A percentile compares a stretch with the other conserved stretches of the same genome.
These are phyloP conservation scores for Coprinopsis sp. DNA, from an alignment of 768 basidiomycete species.

Conservation along the genomic window DNA sequence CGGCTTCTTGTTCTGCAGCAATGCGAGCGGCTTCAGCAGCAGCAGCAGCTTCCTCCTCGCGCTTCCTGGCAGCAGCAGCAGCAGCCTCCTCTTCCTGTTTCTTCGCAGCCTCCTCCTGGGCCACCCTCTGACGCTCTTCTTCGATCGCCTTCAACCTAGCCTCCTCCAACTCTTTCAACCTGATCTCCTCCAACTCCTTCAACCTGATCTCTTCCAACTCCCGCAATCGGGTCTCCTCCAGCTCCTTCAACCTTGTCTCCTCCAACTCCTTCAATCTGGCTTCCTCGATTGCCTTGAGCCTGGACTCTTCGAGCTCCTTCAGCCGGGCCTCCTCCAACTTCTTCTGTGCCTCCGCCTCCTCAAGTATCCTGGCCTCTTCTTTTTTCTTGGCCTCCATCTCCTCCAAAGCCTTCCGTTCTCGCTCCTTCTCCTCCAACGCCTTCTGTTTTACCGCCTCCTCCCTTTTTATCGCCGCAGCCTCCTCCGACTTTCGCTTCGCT, in stretches of 20 bases:
- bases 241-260: not conserved
- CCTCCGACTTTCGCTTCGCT: not conserved
- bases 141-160: not conserved
- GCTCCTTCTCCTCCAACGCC: slow-evolving; percentile 6
- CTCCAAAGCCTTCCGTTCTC: not conserved
- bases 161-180: slow-evolving; percentile 1
- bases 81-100: slow-evolving; percentile 1
- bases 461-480: slow-evolving; percentile 4
- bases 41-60: not conserved
- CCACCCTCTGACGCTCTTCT: not conserved
- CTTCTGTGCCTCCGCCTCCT: not conserved
- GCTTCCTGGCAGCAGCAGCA: not conserved
- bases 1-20: not conserved
- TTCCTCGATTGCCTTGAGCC: not conserved
- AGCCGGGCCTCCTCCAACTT: not conserved
- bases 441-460: slow-evolving; percentile 6
- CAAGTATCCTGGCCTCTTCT: too few species aligned
- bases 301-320: not conserved
- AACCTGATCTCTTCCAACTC: not conserved
- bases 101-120: not conserved
- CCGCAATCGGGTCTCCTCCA: not conserved
- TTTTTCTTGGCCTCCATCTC: too few species aligned
- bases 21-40: not conserved
- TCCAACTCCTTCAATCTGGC: not conserved
- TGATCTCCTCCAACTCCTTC: not conserved